These are phyloP conservation scores for Pugionium cornutum DNA, from an alignment of 345 rosid species.

Conservation along the genomic window DNA sequence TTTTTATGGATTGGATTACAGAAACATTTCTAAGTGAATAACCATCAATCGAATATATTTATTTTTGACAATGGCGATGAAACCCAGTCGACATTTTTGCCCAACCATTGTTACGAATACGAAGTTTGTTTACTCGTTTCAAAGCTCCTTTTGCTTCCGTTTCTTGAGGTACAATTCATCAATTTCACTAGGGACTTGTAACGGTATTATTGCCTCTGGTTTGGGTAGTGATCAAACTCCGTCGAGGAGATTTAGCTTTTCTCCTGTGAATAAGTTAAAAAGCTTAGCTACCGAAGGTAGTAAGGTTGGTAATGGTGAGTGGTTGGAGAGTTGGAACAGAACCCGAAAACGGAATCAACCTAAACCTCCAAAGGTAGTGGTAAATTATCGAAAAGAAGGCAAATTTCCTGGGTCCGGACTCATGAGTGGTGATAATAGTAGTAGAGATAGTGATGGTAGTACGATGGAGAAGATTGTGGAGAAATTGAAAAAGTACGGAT, in stretches of 20 bases:
- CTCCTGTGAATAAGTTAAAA: conserved; percentile 24
- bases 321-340: conserved; percentile 63
- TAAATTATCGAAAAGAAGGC: conserved; percentile 56
- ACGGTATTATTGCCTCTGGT: conserved; percentile 27
- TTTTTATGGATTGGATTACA: conserved; percentile 9
- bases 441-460: conserved; percentile 39
- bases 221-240: conserved; percentile 33
- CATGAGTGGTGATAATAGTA: conserved; percentile 32
- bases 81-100: conserved; percentile 59
- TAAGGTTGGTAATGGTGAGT: conserved; percentile 30
- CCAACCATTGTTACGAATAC: conserved; percentile 39
- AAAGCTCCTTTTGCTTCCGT: conserved; percentile 47
- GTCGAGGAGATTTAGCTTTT: conserved; percentile 34
- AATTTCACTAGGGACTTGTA: conserved; percentile 34
- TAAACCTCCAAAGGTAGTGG: conserved; percentile 53
- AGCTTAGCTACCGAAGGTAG: neutral
- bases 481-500: conserved; percentile 78
- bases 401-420: conserved; percentile 39
- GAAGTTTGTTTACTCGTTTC: conserved; percentile 29
- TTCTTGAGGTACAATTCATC: conserved; percentile 53
- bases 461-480: conserved; percentile 87
- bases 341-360: conserved; percentile 47
- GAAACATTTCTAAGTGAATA: neutral
- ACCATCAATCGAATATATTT: neutral
- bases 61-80: conserved; percentile 52